phyloP scores from a whole-genome alignment of 179 eudicot genomes.

The Silene vulgaris region DNA sequence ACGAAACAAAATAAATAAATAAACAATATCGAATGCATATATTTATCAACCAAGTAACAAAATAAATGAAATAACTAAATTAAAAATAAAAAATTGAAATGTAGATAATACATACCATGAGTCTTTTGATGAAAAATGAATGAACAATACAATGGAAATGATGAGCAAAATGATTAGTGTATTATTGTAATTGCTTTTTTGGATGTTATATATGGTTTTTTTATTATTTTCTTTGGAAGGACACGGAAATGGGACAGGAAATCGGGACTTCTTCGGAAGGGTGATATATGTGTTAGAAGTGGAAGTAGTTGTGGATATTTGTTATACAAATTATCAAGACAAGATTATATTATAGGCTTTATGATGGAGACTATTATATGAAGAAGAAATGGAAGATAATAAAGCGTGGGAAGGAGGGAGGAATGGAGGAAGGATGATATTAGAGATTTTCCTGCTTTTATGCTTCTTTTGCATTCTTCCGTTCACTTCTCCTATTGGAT shows the following conservation, averaged over 20 bases:
- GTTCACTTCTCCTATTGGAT: neutral
- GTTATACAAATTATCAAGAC: no score
- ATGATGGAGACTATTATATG: neutral
- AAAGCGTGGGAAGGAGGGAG: neutral
- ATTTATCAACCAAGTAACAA: neutral
- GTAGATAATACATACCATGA: conserved; percentile 1
- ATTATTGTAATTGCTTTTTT: neutral
- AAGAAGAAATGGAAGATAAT: neutral
- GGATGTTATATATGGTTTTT: neutral
- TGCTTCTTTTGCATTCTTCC: neutral
- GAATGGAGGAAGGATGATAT: neutral
- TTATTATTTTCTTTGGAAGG: neutral
- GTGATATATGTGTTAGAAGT: neutral
- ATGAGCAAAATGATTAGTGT: neutral
- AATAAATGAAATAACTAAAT: no score
- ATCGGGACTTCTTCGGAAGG: neutral
- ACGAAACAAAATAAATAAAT: no score
- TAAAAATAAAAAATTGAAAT: neutral
- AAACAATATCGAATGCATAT: neutral
- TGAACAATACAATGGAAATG: neutral
- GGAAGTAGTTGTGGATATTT: conserved; percentile 1
- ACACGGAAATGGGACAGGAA: no score
- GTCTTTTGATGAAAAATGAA: neutral
- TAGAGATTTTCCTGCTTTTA: neutral
- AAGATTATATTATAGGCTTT: neutral